phyloP scores from a whole-genome alignment of 2,329 filamentous ascomycete genomes.

The Neocatenulostroma microsporum region DNA sequence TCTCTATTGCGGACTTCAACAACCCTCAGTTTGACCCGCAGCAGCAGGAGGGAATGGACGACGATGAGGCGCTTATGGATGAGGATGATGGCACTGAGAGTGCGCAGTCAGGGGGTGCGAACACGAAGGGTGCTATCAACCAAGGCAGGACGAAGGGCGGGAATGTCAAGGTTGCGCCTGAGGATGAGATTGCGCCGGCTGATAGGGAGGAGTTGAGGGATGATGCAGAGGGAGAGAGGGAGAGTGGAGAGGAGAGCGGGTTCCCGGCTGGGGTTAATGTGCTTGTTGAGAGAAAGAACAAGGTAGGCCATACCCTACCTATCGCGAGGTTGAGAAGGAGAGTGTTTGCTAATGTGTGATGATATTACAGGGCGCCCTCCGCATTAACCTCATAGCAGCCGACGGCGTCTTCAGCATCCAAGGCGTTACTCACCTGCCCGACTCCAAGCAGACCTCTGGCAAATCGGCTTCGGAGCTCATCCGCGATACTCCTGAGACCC shows the following conservation, averaged over 20 bases:
- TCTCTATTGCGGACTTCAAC: conserved; percentile 77
- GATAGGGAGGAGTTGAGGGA: conserved; percentile 53
- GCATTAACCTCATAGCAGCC: conserved; percentile 78
- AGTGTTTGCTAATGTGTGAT: too few species aligned
- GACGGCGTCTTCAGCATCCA: conserved; percentile 82
- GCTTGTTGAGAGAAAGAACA: conserved; percentile 77
- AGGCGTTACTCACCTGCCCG: conserved; percentile 80
- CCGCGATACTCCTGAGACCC: conserved; percentile 53
- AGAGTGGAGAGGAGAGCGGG: conserved; percentile 44
- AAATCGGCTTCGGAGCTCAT: conserved; percentile 60
- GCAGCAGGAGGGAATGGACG: conserved; percentile 23
- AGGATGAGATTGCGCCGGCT: conserved; percentile 50
- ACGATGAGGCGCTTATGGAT: conserved; percentile 35
- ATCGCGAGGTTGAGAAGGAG: too few species aligned
- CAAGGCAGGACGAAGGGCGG: conserved; percentile 43
- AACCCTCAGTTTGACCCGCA: conserved; percentile 47
- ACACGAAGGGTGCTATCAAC: conserved; percentile 50
- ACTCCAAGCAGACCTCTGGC: conserved; percentile 63
- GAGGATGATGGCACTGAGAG: conserved; percentile 33
- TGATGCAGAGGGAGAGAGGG: conserved; percentile 33
- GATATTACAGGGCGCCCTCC: conserved; percentile 56
- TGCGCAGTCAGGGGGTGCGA: conserved; percentile 48
- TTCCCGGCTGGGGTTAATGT: conserved; percentile 81
- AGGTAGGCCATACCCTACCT: too few species aligned
- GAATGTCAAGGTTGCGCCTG: conserved; percentile 49